phyloP scores from a whole-genome alignment of 192 early-diverging fungal genomes.

The Chytriomyces confervae region DNA sequence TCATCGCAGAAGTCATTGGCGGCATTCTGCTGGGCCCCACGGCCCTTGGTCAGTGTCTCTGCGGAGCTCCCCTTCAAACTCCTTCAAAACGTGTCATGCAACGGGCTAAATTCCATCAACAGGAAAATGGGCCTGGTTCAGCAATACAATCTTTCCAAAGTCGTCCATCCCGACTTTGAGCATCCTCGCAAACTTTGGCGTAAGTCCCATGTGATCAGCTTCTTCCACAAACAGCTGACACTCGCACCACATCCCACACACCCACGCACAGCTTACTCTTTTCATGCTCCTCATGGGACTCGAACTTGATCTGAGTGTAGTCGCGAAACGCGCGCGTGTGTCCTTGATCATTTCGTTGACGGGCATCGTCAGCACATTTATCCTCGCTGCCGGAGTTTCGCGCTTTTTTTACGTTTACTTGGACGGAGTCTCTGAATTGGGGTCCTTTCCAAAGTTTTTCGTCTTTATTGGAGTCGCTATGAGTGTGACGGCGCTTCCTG shows the following conservation, averaged over 20 bases:
- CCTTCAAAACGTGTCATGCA: conserved; percentile 51
- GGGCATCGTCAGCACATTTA: conserved; percentile 86
- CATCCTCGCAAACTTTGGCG: conserved; percentile 84
- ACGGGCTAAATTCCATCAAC: too few relatives aligned
- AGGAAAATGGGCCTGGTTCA: too few relatives aligned
- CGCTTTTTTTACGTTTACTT: conserved; percentile 49
- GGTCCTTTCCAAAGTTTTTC: conserved; percentile 69
- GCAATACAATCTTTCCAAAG: too few relatives aligned
- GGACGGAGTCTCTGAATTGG: conserved; percentile 28
- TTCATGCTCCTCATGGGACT: too few relatives aligned
- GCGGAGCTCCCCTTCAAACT: conserved; percentile 72
- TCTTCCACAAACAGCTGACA: conserved; percentile 16
- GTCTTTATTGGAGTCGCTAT: conserved; percentile 88
- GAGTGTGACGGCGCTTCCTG: conserved; percentile 92
- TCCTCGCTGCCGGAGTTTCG: conserved; percentile 72
- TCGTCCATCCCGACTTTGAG: conserved; percentile 59
- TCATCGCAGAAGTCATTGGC: conserved; percentile 91
- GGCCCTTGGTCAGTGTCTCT: conserved; percentile 75
- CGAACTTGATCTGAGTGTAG: too few relatives aligned
- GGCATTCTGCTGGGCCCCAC: conserved; percentile 90
- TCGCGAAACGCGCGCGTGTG: too few relatives aligned
- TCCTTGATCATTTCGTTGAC: conserved; percentile 67
- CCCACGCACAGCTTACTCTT: conserved; percentile 6
- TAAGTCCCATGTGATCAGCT: conserved; percentile 78
- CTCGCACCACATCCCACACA: not conserved